Evolutionary conservation across 208 protist species (phyloP).

Genomic region (Leishmania turanica): DNA sequence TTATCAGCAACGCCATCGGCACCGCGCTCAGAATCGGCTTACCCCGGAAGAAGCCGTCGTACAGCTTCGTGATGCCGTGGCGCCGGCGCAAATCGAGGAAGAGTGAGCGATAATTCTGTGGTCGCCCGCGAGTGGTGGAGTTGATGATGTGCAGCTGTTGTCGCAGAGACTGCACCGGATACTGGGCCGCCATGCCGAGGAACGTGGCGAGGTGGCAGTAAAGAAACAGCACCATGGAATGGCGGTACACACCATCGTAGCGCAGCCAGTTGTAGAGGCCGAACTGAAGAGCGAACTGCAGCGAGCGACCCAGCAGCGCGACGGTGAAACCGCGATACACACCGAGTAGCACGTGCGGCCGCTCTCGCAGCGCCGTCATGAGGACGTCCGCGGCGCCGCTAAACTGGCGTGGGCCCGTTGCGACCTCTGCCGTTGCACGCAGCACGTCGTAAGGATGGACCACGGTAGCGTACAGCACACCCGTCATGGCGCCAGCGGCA

Average conservation of each 20-base stretch:
- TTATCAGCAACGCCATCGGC: constrained; percentile 69
- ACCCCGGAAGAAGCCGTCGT: constrained; percentile 80
- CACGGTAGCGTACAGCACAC: constrained; percentile 45
- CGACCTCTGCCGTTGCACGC: constrained; percentile 62
- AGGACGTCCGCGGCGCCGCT: constrained; percentile 64
- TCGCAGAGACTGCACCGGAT: constrained; percentile 67
- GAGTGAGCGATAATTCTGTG: constrained; percentile 59
- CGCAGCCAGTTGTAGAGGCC: constrained; percentile 80
- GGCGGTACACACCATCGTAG: constrained; percentile 76
- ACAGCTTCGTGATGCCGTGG: constrained; percentile 81
- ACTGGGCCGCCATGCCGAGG: constrained; percentile 51
- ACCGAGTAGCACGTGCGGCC: constrained; percentile 49
- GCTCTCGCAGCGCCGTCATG: constrained; percentile 53
- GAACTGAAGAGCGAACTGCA: constrained; percentile 66
- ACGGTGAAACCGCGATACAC: constrained; percentile 62
- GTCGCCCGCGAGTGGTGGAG: constrained; percentile 25
- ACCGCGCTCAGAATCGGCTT: constrained; percentile 72
- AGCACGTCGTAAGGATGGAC: constrained; percentile 84
- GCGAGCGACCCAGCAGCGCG: constrained; percentile 31
- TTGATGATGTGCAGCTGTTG: constrained; percentile 71
- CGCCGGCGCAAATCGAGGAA: constrained; percentile 57
- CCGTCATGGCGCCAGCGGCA: constrained; percentile 57
- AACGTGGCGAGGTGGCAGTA: constrained; percentile 76
- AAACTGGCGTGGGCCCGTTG: constrained; percentile 44
- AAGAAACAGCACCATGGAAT: constrained; percentile 57